Percentiles rank a stretch among this genome's conserved stretches.
These are phyloP conservation scores for Amanita subjunquillea DNA, from an alignment of 768 basidiomycete species.

Conservation along the genomic window DNA sequence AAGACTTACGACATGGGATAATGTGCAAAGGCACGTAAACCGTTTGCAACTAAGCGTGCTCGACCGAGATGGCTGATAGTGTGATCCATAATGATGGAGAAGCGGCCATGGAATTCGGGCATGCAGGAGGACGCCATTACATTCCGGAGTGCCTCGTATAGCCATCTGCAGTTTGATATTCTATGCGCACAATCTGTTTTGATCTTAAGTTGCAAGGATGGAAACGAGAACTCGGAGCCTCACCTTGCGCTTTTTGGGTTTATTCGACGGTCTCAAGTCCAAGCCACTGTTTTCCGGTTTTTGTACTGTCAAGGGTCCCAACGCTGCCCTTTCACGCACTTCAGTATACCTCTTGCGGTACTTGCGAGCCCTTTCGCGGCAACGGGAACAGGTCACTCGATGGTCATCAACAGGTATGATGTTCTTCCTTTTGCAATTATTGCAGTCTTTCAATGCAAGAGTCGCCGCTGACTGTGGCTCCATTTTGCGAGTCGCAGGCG, in stretches of 20 bases:
- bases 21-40: not conserved
- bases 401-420: not conserved
- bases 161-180: not conserved
- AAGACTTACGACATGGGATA: constrained; percentile 1
- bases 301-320: too few species aligned
- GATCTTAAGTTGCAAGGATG: not conserved
- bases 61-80: not conserved
- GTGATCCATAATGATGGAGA: not conserved
- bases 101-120: not conserved
- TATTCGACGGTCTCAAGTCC: not conserved
- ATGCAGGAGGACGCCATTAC: not conserved
- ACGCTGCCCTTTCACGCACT: not conserved
- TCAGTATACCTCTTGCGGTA: not conserved
- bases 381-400: not conserved
- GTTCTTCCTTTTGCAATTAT: not conserved
- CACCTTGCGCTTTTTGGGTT: not conserved
- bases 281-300: not conserved
- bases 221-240: not conserved
- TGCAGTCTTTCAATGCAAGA: not conserved
- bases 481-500: not conserved
- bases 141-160: not conserved
- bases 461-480: not conserved
- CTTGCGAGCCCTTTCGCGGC: not conserved
- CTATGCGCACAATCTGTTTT: not conserved
- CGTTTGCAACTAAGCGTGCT: not conserved